These are phyloP conservation scores for Hevea brasiliensis DNA, from an alignment of 345 rosid genomes.

Conservation along the genomic window DNA sequence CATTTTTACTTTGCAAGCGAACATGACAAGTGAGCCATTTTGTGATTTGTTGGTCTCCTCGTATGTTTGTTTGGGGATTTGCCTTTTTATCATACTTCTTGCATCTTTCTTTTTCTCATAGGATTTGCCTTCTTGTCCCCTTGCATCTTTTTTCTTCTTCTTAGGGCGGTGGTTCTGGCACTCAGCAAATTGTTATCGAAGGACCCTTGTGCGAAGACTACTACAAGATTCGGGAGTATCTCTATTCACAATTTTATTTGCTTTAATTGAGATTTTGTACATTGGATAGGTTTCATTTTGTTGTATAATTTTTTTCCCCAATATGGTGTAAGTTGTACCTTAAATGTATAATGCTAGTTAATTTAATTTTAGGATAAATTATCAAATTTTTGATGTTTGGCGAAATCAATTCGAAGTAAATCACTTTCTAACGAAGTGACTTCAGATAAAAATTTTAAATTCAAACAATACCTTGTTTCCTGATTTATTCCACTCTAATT, in stretches of 20 bases:
- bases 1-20: background rate
- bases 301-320: background rate
- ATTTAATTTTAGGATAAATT: background rate
- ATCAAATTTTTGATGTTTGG: too few species aligned
- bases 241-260: constrained; percentile 89
- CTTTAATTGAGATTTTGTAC: constrained; percentile 33
- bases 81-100: background rate
- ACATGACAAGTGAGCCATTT: background rate
- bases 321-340: background rate
- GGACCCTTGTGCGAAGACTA: constrained; percentile 95
- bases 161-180: constrained; percentile 79
- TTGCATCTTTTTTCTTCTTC: background rate
- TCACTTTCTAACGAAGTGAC: too few species aligned
- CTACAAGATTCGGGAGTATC: constrained; percentile 76
- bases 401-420: too few species aligned
- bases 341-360: background rate
- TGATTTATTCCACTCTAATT: too few species aligned
- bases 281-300: background rate
- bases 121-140: background rate
- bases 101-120: background rate
- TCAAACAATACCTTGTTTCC: too few species aligned
- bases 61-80: background rate
- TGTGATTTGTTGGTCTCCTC: background rate
- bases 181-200: constrained; percentile 85
- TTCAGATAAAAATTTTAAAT: too few species aligned